Evolutionary conservation across 371 early-diverging fungal genomes (phyloP).

Genomic region (Mucor piriformis): DNA sequence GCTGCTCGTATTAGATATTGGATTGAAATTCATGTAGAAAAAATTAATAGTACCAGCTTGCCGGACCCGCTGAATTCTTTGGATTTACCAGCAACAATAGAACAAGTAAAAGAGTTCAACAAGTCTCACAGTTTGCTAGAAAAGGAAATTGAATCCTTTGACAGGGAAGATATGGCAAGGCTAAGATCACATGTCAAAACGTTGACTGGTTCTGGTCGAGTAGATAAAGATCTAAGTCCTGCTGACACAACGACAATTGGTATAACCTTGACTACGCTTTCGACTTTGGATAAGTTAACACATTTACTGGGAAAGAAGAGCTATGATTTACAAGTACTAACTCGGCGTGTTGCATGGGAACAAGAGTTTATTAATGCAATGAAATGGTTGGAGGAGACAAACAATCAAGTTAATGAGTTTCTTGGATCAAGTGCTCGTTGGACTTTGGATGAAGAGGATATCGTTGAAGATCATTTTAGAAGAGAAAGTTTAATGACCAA

Average conservation of each 20-base stretch:
- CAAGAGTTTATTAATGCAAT: conserved; percentile 34
- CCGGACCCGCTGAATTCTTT: conserved; percentile 36
- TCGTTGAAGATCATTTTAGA: conserved; percentile 2
- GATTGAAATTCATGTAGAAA: conserved; percentile 44
- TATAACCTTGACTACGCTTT: conserved; percentile 54
- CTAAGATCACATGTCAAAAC: conserved; percentile 55
- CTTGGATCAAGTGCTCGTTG: conserved; percentile 37
- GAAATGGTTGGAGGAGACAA: conserved; percentile 34
- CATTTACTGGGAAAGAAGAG: conserved; percentile 37
- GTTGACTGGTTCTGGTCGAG: conserved; percentile 38
- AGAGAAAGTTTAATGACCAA: conserved; percentile 23
- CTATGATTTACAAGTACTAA: conserved; percentile 39
- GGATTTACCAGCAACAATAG: conserved; percentile 24
- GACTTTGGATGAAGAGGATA: conserved; percentile 17
- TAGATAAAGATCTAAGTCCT: conserved; percentile 51
- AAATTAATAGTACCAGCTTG: conserved; percentile 31
- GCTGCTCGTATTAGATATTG: conserved; percentile 46
- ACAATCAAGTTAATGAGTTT: conserved; percentile 35
- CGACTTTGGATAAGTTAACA: conserved; percentile 45
- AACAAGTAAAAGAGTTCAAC: conserved; percentile 39
- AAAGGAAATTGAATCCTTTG: conserved; percentile 51
- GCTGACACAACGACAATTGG: conserved; percentile 61
- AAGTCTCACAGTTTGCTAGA: conserved; percentile 39
- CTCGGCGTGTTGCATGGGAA: conserved; percentile 50
- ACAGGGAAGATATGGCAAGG: conserved; percentile 56